phyloP scores from a whole-genome alignment of 495 filamentous ascomycete species.

The Annulohypoxylon bovei region DNA sequence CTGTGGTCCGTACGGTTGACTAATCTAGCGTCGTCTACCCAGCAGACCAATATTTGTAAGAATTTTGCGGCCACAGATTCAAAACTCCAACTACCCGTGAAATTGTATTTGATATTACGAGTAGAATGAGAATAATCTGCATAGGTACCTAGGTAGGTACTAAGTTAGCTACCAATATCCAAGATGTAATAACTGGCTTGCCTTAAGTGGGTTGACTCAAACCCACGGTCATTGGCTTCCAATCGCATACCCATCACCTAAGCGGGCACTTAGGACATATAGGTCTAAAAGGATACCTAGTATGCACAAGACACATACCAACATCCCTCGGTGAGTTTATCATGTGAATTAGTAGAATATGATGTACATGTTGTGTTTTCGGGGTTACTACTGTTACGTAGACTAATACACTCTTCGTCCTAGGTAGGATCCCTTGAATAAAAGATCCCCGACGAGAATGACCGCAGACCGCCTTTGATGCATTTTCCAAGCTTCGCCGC shows the following conservation, averaged over 20 bases:
- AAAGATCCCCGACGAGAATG: constrained; percentile 22
- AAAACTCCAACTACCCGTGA: too few relatives aligned
- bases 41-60: too few relatives aligned
- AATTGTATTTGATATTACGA: too few relatives aligned
- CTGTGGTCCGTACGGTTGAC: too few relatives aligned
- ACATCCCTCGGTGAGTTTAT: background rate
- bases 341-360: constrained; percentile 4
- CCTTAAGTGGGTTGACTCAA: too few relatives aligned
- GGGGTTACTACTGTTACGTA: constrained; percentile 32
- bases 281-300: background rate
- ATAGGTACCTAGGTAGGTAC: too few relatives aligned
- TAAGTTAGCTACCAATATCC: background rate
- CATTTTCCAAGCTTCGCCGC: constrained; percentile 46
- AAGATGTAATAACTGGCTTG: too few relatives aligned
- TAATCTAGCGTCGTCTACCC: too few relatives aligned
- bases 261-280: background rate
- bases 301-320: background rate
- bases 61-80: too few relatives aligned
- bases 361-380: constrained; percentile 39
- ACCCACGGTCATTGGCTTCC: background rate
- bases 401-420: constrained; percentile 42
- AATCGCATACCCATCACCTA: background rate
- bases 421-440: background rate
- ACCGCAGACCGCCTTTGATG: constrained; percentile 44
- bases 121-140: too few relatives aligned